These are phyloP conservation scores for Leccinum huronense DNA, from an alignment of 1,284 basidiomycete species.

Conservation along the genomic window DNA sequence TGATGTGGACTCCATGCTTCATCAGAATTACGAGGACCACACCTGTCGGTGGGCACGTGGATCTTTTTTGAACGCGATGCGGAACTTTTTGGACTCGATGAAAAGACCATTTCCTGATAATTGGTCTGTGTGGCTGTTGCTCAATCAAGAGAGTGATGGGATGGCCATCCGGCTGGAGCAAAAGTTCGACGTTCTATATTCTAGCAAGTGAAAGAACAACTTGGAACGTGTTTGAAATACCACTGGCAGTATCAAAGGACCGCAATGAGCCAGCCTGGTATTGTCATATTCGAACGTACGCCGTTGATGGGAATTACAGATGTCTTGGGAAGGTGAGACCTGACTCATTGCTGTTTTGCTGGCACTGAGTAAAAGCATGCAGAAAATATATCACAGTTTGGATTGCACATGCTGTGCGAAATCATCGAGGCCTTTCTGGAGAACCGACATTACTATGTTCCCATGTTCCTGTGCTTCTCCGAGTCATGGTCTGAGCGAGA, in stretches of 20 bases:
- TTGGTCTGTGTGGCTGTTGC: slow-evolving; percentile 67
- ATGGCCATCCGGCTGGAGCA: slow-evolving; percentile 75
- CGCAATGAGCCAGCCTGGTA: slow-evolving; percentile 47
- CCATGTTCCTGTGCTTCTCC: slow-evolving; percentile 58
- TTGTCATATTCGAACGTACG: slow-evolving; percentile 70
- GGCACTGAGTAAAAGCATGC: slow-evolving; percentile 4
- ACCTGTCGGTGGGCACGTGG: slow-evolving; percentile 67
- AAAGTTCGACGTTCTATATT: slow-evolving; percentile 65
- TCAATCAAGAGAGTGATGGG: slow-evolving; percentile 65
- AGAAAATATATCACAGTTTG: slow-evolving; percentile 69
- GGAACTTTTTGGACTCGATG: slow-evolving; percentile 39
- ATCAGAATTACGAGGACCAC: slow-evolving; percentile 66
- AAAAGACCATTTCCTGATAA: slow-evolving; percentile 29
- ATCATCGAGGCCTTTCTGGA: slow-evolving; percentile 52
- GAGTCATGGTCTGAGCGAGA: slow-evolving; percentile 55
- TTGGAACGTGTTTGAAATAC: slow-evolving; percentile 58
- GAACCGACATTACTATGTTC: slow-evolving; percentile 55
- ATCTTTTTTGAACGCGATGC: slow-evolving; percentile 56
- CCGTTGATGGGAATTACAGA: slow-evolving; percentile 58
- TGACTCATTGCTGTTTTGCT: slow-evolving; percentile 2
- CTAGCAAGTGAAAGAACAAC: slow-evolving; percentile 60
- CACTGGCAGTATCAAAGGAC: slow-evolving; percentile 24
- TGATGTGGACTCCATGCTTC: slow-evolving; percentile 16
- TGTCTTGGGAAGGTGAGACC: slow-evolving; percentile 59
- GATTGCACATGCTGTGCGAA: slow-evolving; percentile 69